Evolutionary conservation across 805 yeast species (phyloP), one percentile per base, ranked within the genome.

Genomic region (Candida koratica): DNA sequence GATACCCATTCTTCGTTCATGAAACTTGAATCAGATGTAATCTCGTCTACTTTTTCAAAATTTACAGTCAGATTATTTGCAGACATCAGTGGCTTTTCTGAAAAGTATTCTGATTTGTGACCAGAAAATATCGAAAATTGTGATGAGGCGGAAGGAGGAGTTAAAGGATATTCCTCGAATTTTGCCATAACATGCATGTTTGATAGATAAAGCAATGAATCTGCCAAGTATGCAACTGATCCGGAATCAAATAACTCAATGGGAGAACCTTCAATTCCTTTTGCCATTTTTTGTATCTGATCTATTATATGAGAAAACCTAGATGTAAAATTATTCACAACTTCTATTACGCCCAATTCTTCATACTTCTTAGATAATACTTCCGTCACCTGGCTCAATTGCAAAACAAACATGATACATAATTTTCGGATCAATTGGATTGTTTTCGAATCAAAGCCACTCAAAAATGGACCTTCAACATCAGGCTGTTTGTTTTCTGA

Each of bases 361-460:
- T 71, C 62, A 46, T 75, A 71, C 50, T 76, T 76, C 37, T 71
- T 72, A 19, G 66, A 51, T 22, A 76, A 54, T 11, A 74, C 77
- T 38, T 75, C 81, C 2, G 79, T 69, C 16, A 74, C 71, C 39
- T 61, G 57, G 33, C 63, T 49, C 25, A 74, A 56, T 22, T 69
- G 69, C 34, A 60, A 58, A 28, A 69, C 54, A 37, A 76, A 56
- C 59, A 69, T 10, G 10, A 20, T 7, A 20, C 23, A 20, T 20
- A 20, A 20, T 10, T 20, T 20, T 8, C 23, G 23, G 10, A 20
- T 20, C 23, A 10, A 20, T 10, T 20, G 58, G 17, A 71, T 43
- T 6, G 73, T 60, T 17, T 73, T 53, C 41, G 59, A 57, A 48
- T 71, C 71, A 32, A 73, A 65, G 1, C 77, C 79, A 43, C 59